These are phyloP conservation scores for Boehmeria nivea DNA, from an alignment of 306 rosid genomes.

Conservation along the genomic window DNA sequence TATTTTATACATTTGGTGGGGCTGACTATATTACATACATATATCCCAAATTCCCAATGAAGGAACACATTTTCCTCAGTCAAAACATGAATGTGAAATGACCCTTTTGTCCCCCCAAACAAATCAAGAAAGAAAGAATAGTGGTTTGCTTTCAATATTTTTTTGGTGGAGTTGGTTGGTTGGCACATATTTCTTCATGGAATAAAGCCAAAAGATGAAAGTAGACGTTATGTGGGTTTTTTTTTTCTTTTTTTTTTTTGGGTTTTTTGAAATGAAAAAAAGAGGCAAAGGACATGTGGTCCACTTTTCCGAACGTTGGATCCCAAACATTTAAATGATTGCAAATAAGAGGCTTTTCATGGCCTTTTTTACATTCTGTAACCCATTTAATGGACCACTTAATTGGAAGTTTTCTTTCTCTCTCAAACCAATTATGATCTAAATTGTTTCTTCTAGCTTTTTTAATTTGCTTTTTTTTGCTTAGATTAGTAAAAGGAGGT, in stretches of 20 bases:
- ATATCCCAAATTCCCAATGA: no score
- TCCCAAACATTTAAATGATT: constrained; percentile 64
- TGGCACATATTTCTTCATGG: constrained; percentile 28
- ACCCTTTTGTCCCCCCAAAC: constrained; percentile 10
- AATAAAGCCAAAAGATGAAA: constrained; percentile 27
- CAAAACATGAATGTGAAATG: neutral
- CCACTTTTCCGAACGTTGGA: constrained; percentile 62
- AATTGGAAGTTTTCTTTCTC: constrained; percentile 18
- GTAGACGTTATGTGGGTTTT: constrained; percentile 20
- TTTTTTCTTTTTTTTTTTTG: neutral
- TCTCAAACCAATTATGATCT: constrained; percentile 12
- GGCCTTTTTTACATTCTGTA: constrained; percentile 40
- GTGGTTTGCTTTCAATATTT: constrained; percentile 11
- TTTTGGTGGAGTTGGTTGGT: constrained; percentile 12
- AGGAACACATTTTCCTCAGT: neutral
- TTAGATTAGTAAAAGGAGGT: no score
- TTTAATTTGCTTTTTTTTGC: constrained; percentile 16
- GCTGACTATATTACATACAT: no score
- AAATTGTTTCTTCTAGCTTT: neutral
- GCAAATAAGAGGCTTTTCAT: constrained; percentile 33
- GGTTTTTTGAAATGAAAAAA: constrained; percentile 35
- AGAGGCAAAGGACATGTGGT: constrained; percentile 31
- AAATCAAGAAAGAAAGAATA: neutral
- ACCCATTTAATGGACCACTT: no score
- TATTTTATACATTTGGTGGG: no score